Conservation (phyloP, 495 filamentous ascomycete species). For the Coniosporium apollinis region DNA sequence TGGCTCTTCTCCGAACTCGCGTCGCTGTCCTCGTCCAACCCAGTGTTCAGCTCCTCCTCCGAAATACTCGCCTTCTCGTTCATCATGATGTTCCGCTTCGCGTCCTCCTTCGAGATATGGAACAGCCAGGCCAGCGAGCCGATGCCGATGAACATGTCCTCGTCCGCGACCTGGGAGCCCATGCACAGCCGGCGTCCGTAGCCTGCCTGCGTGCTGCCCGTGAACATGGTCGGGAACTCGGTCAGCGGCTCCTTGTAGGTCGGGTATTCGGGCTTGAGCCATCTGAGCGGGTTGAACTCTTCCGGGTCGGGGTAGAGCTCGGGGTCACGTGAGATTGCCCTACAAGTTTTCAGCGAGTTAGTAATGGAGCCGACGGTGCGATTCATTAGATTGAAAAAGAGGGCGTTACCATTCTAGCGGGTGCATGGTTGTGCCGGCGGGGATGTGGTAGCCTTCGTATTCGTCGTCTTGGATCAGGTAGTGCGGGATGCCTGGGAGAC, state of each 20-base stretch:
- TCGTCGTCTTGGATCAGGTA: constrained; percentile 34
- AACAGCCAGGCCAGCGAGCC: constrained; percentile 43
- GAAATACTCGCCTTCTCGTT: constrained; percentile 12
- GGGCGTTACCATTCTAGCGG: constrained; percentile 28
- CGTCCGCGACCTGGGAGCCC: constrained; percentile 36
- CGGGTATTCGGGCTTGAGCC: constrained; percentile 26
- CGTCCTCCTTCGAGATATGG: constrained; percentile 28
- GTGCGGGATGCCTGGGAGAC: constrained; percentile 28
- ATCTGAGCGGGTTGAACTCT: constrained; percentile 21
- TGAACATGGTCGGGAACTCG: constrained; percentile 34
- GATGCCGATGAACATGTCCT: constrained; percentile 39
- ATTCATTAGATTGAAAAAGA: background rate
- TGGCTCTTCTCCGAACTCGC: constrained; percentile 7
- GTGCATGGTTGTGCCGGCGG: constrained; percentile 38
- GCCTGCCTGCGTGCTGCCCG: constrained; percentile 41
- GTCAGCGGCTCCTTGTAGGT: constrained; percentile 39
- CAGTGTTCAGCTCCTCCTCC: constrained; percentile 14
- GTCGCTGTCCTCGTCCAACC: constrained; percentile 6
- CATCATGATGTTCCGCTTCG: background rate
- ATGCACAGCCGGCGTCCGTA: constrained; percentile 45
- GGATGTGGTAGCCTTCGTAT: constrained; percentile 40
- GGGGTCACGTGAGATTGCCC: constrained; percentile 21
- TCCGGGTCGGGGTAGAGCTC: constrained; percentile 18
- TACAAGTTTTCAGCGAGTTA: background rate
- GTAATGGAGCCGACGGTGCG: background rate